phyloP scores from a whole-genome alignment of 1,284 basidiomycete genomes.

The Anthracocystis panici-leucophaei region DNA sequence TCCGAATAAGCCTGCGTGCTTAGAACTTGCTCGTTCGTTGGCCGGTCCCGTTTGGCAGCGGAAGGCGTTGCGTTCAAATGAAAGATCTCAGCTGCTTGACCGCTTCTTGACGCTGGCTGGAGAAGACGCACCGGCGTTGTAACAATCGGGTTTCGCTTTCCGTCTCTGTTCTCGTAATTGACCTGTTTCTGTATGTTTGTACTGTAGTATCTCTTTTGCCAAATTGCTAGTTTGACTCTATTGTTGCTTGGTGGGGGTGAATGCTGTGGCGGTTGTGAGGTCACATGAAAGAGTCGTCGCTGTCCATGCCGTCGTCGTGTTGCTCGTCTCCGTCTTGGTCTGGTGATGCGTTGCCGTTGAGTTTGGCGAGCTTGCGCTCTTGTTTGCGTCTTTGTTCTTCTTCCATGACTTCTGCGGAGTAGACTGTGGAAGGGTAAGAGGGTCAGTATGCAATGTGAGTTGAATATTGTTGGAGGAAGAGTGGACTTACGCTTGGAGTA shows the following conservation, averaged over 20 bases:
- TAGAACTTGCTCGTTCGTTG: neutral
- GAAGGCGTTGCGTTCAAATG: neutral
- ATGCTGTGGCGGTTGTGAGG: neutral
- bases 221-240: constrained; percentile 7
- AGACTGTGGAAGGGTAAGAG: constrained; percentile 37
- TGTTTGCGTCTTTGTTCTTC: constrained; percentile 51
- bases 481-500: constrained; percentile 70
- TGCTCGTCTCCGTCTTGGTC: constrained; percentile 37
- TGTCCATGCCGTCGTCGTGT: constrained; percentile 51
- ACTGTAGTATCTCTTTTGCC: constrained; percentile 31
- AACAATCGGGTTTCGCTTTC: constrained; percentile 11
- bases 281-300: constrained; percentile 66
- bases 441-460: neutral
- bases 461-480: neutral
- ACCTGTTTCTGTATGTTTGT: constrained; percentile 40
- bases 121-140: neutral
- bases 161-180: constrained; percentile 26
- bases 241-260: neutral
- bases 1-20: constrained; percentile 12
- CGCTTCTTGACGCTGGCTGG: neutral
- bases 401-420: constrained; percentile 62
- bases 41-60: neutral
- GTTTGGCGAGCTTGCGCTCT: constrained; percentile 44
- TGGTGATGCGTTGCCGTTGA: constrained; percentile 17
- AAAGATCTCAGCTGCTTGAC: neutral